phyloP scores from a whole-genome alignment of 2,329 filamentous ascomycete genomes.

The Arthrobotrys pseudoclavata region DNA sequence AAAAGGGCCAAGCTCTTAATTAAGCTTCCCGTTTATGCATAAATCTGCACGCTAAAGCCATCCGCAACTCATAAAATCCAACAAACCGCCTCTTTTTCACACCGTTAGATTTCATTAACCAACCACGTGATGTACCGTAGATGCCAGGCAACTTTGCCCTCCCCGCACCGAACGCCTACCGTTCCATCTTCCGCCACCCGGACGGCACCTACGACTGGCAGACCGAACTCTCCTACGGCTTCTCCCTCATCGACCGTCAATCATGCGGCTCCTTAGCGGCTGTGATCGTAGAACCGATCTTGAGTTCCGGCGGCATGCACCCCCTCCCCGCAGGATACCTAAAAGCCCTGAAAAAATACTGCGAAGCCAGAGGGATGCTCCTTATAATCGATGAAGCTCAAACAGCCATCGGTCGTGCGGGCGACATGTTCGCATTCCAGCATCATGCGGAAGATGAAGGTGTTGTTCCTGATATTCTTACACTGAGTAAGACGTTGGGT shows the following conservation, averaged over 20 bases:
- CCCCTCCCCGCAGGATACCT: constrained; percentile 74
- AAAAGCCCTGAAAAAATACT: constrained; percentile 71
- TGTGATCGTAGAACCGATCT: constrained; percentile 74
- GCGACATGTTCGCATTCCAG: constrained; percentile 73
- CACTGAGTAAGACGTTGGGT: constrained; percentile 74
- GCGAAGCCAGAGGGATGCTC: constrained; percentile 71
- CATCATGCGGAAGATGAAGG: constrained; percentile 67
- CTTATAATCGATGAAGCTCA: constrained; percentile 75
- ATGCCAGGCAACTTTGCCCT: constrained; percentile 73
- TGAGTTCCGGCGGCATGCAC: constrained; percentile 74
- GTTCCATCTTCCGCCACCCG: constrained; percentile 73
- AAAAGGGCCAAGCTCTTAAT: not conserved
- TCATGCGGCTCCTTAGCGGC: constrained; percentile 75
- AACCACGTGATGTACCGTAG: not conserved
- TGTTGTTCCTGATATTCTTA: constrained; percentile 73
- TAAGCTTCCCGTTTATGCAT: not conserved
- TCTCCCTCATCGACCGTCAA: constrained; percentile 73
- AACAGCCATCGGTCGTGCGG: constrained; percentile 72
- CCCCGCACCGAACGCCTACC: constrained; percentile 74
- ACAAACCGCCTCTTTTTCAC: constrained; percentile 1
- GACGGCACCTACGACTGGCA: constrained; percentile 77
- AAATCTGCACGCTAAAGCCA: not conserved
- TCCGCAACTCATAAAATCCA: constrained; percentile 47
- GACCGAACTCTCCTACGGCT: constrained; percentile 75
- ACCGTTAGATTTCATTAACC: not conserved